Conservation (phyloP, 2,329 filamentous ascomycete genomes). For the Fusarium luffae region DNA sequence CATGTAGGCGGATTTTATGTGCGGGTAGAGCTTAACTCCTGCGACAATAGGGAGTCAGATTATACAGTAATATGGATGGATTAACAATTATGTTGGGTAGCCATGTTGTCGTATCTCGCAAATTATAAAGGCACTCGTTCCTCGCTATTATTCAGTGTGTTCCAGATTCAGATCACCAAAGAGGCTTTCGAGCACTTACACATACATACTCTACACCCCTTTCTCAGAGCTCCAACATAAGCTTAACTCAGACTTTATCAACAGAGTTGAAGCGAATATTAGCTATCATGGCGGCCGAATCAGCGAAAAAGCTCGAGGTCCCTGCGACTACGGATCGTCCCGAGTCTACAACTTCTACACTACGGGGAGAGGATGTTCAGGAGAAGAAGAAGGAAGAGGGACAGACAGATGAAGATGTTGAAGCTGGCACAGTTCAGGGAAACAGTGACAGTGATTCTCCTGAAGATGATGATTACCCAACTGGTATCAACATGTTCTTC, state of each 20-base stretch:
- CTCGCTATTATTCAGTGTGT: conserved; percentile 16
- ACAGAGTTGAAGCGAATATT: background rate
- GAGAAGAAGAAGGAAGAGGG: conserved; percentile 47
- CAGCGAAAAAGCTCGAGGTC: conserved; percentile 39
- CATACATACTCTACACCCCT: background rate
- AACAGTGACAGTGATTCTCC: conserved; percentile 34
- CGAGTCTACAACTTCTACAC: conserved; percentile 47
- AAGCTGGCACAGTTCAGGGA: conserved; percentile 34
- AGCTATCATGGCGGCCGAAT: conserved; percentile 27
- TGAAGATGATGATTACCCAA: conserved; percentile 53
- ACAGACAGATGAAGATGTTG: conserved; percentile 36
- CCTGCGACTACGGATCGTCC: conserved; percentile 39
- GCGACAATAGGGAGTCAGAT: conserved; percentile 9
- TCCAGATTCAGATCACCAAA: conserved; percentile 18
- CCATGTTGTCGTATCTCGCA: background rate
- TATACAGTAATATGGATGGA: conserved; percentile 21
- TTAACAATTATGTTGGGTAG: background rate
- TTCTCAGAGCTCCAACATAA: conserved; percentile 13
- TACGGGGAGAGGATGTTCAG: conserved; percentile 45
- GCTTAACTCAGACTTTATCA: conserved; percentile 15
- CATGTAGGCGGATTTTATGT: conserved; percentile 38
- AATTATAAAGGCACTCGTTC: conserved; percentile 38
- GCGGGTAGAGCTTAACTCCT: conserved; percentile 35
- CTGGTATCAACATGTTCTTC: conserved; percentile 53
- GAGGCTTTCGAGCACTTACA: conserved; percentile 16